Evolutionary conservation across 345 rosid species (phyloP).

Genomic region (Syzygium aromaticum): DNA sequence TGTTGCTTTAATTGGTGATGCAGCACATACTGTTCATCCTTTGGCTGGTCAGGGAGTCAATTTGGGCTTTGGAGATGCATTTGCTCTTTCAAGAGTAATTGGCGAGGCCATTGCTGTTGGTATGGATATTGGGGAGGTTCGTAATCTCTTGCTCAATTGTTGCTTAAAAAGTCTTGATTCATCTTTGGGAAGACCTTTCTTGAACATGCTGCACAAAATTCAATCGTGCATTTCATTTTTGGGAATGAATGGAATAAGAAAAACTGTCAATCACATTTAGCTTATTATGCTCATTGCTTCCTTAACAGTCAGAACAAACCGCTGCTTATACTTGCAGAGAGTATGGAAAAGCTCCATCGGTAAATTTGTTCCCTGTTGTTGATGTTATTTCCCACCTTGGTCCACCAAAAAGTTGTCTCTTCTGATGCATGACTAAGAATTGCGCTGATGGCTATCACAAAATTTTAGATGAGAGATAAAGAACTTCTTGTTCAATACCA

Average conservation of each 20-base stretch:
- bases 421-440: background rate
- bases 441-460: background rate
- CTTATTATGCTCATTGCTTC: background rate
- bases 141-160: background rate
- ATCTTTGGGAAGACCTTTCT: background rate
- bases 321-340: background rate
- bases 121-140: slow-evolving; percentile 79
- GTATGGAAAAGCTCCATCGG: background rate
- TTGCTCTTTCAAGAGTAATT: slow-evolving; percentile 58
- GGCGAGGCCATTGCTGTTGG: slow-evolving; percentile 80
- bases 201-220: background rate
- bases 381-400: background rate
- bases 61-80: slow-evolving; percentile 87
- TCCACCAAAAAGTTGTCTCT: background rate
- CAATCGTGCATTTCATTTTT: background rate
- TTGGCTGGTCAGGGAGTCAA: slow-evolving; percentile 98
- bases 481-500: background rate
- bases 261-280: background rate
- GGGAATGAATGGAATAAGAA: background rate
- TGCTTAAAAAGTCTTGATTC: background rate
- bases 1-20: slow-evolving; percentile 78
- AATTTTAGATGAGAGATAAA: background rate
- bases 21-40: slow-evolving; percentile 94
- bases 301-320: background rate
- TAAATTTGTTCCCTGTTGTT: background rate